Evolutionary conservation across 169 alveolate species (phyloP).

Genomic region (Cryptosporidium ryanae): DNA sequence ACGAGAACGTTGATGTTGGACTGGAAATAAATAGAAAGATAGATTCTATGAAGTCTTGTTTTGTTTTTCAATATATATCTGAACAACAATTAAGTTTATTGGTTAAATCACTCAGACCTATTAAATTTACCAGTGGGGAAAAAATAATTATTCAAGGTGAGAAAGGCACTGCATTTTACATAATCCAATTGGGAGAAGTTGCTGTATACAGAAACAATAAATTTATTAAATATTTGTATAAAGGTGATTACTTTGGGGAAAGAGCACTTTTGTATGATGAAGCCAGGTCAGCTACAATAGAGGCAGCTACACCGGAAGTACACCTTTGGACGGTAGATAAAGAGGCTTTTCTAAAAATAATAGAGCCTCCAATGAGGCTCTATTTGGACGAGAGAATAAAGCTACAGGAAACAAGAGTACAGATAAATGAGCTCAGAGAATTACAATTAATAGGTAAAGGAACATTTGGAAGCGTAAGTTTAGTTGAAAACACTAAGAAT

Average conservation of each 20-base stretch:
- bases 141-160: constrained; percentile 91
- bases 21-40: constrained; percentile 59
- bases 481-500: constrained; percentile 85
- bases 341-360: constrained; percentile 84
- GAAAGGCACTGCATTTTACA: constrained; percentile 90
- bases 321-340: constrained; percentile 90
- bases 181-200: constrained; percentile 92
- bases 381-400: constrained; percentile 90
- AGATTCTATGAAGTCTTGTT: constrained; percentile 67
- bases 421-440: constrained; percentile 85
- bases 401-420: constrained; percentile 90
- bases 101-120: constrained; percentile 52
- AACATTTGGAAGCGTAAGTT: constrained; percentile 91
- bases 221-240: constrained; percentile 88
- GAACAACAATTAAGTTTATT: constrained; percentile 66
- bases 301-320: constrained; percentile 77
- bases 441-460: constrained; percentile 88
- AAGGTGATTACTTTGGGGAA: constrained; percentile 95
- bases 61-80: constrained; percentile 74
- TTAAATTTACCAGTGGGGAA: constrained; percentile 88
- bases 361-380: constrained; percentile 85
- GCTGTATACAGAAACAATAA: constrained; percentile 85
- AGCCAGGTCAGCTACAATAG: constrained; percentile 92
- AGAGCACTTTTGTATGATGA: constrained; percentile 92
- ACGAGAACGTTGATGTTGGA: constrained; percentile 70